Evolutionary conservation across 2,329 filamentous ascomycete genomes (phyloP).

Genomic region (Fusarium vanettenii): DNA sequence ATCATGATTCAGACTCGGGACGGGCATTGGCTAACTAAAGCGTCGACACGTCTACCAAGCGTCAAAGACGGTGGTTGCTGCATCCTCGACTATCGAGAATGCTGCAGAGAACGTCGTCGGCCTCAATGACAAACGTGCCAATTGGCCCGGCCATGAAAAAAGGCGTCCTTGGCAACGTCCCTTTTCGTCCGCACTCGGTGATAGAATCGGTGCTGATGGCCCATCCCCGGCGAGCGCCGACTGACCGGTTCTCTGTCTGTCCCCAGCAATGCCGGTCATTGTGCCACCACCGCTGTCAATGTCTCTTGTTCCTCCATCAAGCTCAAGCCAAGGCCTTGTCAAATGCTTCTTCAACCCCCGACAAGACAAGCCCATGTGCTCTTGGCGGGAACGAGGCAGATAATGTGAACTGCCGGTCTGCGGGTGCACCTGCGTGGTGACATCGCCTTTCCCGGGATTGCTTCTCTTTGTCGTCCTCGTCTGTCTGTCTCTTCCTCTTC

Average conservation of each 20-base stretch:
- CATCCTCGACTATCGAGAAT: background rate
- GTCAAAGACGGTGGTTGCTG: background rate
- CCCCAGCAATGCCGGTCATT: background rate
- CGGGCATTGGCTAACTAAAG: background rate
- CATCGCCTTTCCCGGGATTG: constrained; percentile 1
- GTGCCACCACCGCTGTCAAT: background rate
- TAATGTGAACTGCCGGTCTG: constrained; percentile 6
- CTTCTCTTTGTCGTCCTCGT: background rate
- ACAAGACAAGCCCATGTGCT: background rate
- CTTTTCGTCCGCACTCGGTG: background rate
- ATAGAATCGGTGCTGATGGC: background rate
- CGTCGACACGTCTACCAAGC: background rate
- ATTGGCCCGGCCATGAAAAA: background rate
- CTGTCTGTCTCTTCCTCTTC: background rate
- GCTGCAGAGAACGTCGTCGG: background rate
- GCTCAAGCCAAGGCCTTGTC: constrained; percentile 35
- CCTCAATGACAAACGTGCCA: background rate
- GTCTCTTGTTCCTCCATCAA: background rate
- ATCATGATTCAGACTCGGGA: constrained; percentile 11
- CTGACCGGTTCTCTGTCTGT: background rate
- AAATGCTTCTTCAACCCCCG: constrained; percentile 35
- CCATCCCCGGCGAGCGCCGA: constrained; percentile 6
- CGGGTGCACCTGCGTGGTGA: constrained; percentile 3
- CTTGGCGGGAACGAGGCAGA: constrained; percentile 8
- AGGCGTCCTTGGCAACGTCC: constrained; percentile 5